These are phyloP conservation scores for Trametes cinnabarina DNA, from an alignment of 768 basidiomycete species.

Conservation along the genomic window DNA sequence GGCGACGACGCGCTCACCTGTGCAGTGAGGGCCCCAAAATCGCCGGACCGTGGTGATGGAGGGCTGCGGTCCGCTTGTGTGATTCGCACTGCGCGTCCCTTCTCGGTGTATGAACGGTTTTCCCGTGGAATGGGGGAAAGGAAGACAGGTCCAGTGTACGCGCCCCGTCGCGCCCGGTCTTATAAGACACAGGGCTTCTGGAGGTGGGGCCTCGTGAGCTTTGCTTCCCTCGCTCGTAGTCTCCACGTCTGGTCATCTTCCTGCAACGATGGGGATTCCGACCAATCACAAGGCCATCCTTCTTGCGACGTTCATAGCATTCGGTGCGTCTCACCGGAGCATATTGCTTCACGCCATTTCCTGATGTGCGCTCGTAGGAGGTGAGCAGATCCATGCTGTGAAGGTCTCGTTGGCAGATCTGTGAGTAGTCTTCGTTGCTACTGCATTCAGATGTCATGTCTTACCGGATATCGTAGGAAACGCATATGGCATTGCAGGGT, in stretches of 20 bases:
- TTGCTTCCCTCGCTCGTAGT: slow-evolving; percentile 11
- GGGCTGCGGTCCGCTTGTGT: neutral
- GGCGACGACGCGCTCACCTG: neutral
- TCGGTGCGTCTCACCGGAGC: slow-evolving; percentile 45
- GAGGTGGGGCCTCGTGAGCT: slow-evolving; percentile 11
- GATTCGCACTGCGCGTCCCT: slow-evolving; percentile 1
- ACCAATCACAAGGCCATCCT: slow-evolving; percentile 63
- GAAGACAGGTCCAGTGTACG: neutral
- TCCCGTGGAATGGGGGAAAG: slow-evolving; percentile 5
- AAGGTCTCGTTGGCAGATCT: neutral
- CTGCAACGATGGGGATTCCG: slow-evolving; percentile 42
- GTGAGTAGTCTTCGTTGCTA: neutral
- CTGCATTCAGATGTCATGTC: too few relatives aligned
- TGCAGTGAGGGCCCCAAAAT: neutral
- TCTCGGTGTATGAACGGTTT: slow-evolving; percentile 3
- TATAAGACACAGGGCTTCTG: slow-evolving; percentile 9
- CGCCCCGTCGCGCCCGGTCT: neutral
- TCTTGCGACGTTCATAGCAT: slow-evolving; percentile 70
- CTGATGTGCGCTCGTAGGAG: slow-evolving; percentile 12
- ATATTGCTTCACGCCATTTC: neutral
- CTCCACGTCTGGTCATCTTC: neutral
- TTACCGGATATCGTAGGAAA: too few relatives aligned
- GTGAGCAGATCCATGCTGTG: neutral
- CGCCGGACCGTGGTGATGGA: slow-evolving; percentile 15
- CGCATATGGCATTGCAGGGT: slow-evolving; percentile 37